Base-by-base conservation (phyloP, 225 moss, liverwort and hornwort species). In the Polytrichum commune region DNA sequence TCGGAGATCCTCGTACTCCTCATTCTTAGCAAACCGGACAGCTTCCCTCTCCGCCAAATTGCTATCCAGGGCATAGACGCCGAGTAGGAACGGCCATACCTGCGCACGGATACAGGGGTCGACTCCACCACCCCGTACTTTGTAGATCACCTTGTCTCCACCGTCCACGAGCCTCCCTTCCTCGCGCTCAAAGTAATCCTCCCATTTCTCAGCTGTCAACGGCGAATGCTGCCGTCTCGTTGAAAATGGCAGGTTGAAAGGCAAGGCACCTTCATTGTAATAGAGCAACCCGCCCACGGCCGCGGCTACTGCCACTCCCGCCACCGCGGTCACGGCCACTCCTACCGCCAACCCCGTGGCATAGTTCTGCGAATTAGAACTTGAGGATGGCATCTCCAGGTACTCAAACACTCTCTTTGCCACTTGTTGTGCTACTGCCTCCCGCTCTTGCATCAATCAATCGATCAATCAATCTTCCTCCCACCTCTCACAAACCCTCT, bases 1-100 rank as follows among this genome's bases (percentile, higher is more conserved):
- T 19, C 89, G 79, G 4, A 89, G 80, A 63, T 71, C 79, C 69
- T 69, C 77, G 20, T 84, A 89, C 78, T 89, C 86, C 64, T 84
- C 82, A 61, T 66, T 79, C 29, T 85, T 87, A 1, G 80, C 66
- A 27, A 90, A 69, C 66, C 81, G 90, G 54, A 82, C 82, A 7
- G 71, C 81, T 8, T 81, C 85, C 26, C 97, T 80, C 84, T 98
- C 92, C 67, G 85, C 88, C 3, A 79, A 85, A 5, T 79, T 91
- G 69, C 91, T 94, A 29, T 82, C 84, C 16, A 94, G 53, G 56
- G 88, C 94, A 78, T 94, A 94, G 5, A 95, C 77, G 67, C 98
- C 98, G 33, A 98, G 80, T 20, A 98, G 80, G 72, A 95, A 98
- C n/a, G 95, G 95, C 98, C 98, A 98, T 5, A 98, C 95, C 74